Evolutionary conservation across 345 rosid species (phyloP).

Genomic region (Diplotaxis tenuifolia): DNA sequence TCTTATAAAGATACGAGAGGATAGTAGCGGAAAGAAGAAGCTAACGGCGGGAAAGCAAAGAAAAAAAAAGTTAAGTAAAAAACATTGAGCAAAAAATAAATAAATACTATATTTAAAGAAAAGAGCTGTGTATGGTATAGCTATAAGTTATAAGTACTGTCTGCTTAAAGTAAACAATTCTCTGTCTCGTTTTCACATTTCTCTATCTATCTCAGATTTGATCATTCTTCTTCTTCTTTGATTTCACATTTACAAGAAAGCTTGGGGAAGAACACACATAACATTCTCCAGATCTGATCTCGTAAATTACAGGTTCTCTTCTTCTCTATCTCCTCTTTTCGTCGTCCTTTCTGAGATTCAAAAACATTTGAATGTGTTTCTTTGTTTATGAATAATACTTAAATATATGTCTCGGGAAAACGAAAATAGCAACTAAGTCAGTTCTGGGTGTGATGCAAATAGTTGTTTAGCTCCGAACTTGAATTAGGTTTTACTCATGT

Average conservation of each 20-base stretch:
- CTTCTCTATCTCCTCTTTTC: background rate
- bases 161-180: slow-evolving; percentile 22
- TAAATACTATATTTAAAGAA: slow-evolving; percentile 15
- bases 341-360: background rate
- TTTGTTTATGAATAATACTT: background rate
- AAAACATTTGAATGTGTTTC: background rate
- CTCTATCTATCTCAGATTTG: slow-evolving; percentile 32
- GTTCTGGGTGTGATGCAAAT: background rate
- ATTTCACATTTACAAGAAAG: slow-evolving; percentile 22
- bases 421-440: background rate
- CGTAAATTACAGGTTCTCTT: slow-evolving; percentile 23
- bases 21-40: slow-evolving; percentile 44
- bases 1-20: background rate
- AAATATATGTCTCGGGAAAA: background rate
- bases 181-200: slow-evolving; percentile 26
- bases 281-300: slow-evolving; percentile 37
- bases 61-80: background rate
- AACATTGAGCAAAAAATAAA: background rate
- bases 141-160: slow-evolving; percentile 14
- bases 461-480: background rate
- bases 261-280: slow-evolving; percentile 22
- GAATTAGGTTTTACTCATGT: background rate
- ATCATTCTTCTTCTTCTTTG: background rate
- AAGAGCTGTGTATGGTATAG: background rate
- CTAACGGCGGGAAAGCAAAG: slow-evolving; percentile 52